Base-by-base conservation (phyloP, 495 filamentous ascomycete genomes). In the Margaritispora aquatica region DNA sequence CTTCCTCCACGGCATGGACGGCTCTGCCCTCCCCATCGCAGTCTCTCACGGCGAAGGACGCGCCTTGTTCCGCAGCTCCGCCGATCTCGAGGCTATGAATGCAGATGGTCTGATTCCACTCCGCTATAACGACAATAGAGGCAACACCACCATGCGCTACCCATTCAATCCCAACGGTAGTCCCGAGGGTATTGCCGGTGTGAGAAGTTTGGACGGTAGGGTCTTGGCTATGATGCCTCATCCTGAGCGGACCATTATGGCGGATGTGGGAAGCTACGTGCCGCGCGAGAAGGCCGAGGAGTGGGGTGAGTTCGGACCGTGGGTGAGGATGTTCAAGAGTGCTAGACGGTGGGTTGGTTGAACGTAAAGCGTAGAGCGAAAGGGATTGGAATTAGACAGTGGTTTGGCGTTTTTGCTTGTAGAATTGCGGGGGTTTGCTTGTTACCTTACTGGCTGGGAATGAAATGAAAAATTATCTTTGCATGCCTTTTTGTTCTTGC, bases 201-300 rank as follows among this genome's bases (percentile, higher is more conserved):
- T 97, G 1, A 80, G 84, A 48, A 93, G 81, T 64, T 76, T 73
- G 53, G 87, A 97, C 69, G 94, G 94, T 1, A 83, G 94, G 60
- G 90, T 96, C 0, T 66, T 97, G 65, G 92, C 90, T 10, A 84
- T 97, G 76, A 97, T 97, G 93, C 94, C 94, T 65, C 93, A 97
- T 74, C 92, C 92, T 9, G 93, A 97, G 75, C 81, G 93, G 5
- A 96, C 92, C n/a, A 81, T 96, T 29, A 72, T 96, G 75, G 85
- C 79, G 60, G 88, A 91, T 62, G 86, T 92, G 63, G 87, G 79
- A 29, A 92, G 89, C 69, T 97, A 85, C 66, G 69, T 88, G 51
- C 88, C 90, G 11, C 70, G 76, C 26, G 77, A 73, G 31, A 77
- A 81, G 67, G 73, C 83, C 21, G 83, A 84, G 63, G 78, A 88